Percentiles rank a stretch among this genome's conserved stretches.
Conservation (phyloP, 2,329 filamentous ascomycete species). For the Penicillium sp. region DNA sequence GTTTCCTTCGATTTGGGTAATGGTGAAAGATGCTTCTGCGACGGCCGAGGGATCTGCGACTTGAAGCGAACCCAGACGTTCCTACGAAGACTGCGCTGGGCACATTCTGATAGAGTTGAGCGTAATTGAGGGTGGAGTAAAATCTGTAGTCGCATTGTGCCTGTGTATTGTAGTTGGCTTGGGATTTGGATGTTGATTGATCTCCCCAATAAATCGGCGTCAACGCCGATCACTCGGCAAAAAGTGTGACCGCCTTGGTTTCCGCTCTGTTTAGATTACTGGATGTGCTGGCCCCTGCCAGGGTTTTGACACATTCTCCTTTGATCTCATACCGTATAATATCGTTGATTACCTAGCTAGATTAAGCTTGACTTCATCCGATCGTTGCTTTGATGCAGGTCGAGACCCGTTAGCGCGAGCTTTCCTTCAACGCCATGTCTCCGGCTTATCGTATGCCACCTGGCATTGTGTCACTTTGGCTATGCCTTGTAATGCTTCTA, state of each 20-base stretch:
- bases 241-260: constrained; percentile 4
- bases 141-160: constrained; percentile 29
- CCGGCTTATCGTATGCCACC: constrained; percentile 30
- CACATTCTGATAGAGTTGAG: constrained; percentile 25
- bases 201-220: constrained; percentile 3
- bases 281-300: not conserved
- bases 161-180: constrained; percentile 4
- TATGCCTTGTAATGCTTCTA: constrained; percentile 25
- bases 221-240: constrained; percentile 5
- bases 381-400: not conserved
- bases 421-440: constrained; percentile 25
- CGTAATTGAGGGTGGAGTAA: constrained; percentile 35
- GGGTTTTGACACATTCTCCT: not conserved
- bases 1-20: constrained; percentile 24
- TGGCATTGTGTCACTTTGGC: constrained; percentile 28
- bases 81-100: constrained; percentile 29
- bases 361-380: not conserved
- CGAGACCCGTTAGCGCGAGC: constrained; percentile 16
- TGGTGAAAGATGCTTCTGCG: constrained; percentile 24
- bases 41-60: constrained; percentile 27
- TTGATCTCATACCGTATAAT: not conserved
- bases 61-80: constrained; percentile 31
- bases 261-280: constrained; percentile 2
- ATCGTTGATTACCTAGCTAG: constrained; percentile 10
- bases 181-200: constrained; percentile 10